Evolutionary conservation across 2,329 filamentous ascomycete genomes (phyloP).

Genomic region (Ophiostoma tasmaniense): DNA sequence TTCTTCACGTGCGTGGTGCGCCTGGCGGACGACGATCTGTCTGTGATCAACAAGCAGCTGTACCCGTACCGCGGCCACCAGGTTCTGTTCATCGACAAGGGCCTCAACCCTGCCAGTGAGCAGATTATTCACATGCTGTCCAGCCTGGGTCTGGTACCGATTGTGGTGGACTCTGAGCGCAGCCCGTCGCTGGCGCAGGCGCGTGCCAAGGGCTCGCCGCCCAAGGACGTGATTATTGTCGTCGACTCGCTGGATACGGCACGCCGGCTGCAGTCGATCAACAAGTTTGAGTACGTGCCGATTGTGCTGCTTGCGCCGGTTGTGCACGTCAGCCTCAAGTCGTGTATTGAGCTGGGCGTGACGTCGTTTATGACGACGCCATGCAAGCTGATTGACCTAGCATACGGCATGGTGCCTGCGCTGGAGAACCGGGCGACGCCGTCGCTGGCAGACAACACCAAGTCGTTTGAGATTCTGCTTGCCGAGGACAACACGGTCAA

Average conservation of each 20-base stretch:
- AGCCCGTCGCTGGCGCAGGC: conserved; percentile 49
- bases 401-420: conserved; percentile 92
- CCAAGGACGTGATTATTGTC: conserved; percentile 93
- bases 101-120: conserved; percentile 66
- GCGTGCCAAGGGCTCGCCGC: conserved; percentile 48
- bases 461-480: conserved; percentile 88
- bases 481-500: conserved; percentile 98
- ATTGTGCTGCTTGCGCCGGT: conserved; percentile 85
- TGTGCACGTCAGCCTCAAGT: conserved; percentile 87
- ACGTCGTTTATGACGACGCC: conserved; percentile 99
- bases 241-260: conserved; percentile 91
- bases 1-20: conserved; percentile 93
- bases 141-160: conserved; percentile 68
- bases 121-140: conserved; percentile 71
- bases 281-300: conserved; percentile 96
- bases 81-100: conserved; percentile 90
- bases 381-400: conserved; percentile 85
- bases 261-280: conserved; percentile 72
- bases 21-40: conserved; percentile 69
- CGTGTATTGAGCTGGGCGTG: conserved; percentile 86
- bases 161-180: conserved; percentile 74
- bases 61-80: conserved; percentile 87
- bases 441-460: conserved; percentile 84
- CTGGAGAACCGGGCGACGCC: conserved; percentile 89
- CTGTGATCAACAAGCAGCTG: conserved; percentile 72